Base-by-base conservation (phyloP, 1,139 yeast species). In the Dujonia santamariae region DNA sequence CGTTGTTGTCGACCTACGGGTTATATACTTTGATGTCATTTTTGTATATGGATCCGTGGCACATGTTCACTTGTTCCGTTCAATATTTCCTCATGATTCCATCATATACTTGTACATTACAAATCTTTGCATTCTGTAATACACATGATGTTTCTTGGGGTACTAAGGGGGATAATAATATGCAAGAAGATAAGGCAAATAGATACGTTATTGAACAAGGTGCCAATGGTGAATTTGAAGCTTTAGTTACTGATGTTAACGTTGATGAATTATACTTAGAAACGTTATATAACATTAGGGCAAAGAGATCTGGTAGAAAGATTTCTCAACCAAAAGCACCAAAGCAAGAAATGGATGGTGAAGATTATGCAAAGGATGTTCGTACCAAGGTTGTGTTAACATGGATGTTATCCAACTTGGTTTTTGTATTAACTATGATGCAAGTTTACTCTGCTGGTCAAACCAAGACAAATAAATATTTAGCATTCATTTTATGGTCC, bases 111-210 rank as follows among this genome's bases (percentile, higher is more conserved):
- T 86, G 96, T 61, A 84, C 96, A 1, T 67, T 88, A 42, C 97
- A 88, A 59, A 86, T 88, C 38, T 88, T 86, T 63, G 96, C 97
- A 1, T 86, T 87, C 58, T 88, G 97, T 63, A 88, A 88, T 54
- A 87, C 96, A 4, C 96, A 88, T 61, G 97, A 88, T 67, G 95
- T 88, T 35, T 84, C 96, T 0, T 90, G 97, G 97, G 97, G 97
- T 60, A 90, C 97, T 0, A 88, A 88, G 55, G 97, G 97, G 45
- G 96, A 90, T 42, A 85, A 83, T 45, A 78, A 79, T 44, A 84
- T 81, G 32, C 71, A 79, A 12, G 79, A 78, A 48, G 75, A 69
- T 42, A 58, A 54, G 36, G 42, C 51, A 12, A 67, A 68, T 37
- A 72, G 65, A 41, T 70, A 70, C 42, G 64, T 68, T 36, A 67